phyloP scores from a whole-genome alignment of 768 basidiomycete species.

The Termitomyces heimii region DNA sequence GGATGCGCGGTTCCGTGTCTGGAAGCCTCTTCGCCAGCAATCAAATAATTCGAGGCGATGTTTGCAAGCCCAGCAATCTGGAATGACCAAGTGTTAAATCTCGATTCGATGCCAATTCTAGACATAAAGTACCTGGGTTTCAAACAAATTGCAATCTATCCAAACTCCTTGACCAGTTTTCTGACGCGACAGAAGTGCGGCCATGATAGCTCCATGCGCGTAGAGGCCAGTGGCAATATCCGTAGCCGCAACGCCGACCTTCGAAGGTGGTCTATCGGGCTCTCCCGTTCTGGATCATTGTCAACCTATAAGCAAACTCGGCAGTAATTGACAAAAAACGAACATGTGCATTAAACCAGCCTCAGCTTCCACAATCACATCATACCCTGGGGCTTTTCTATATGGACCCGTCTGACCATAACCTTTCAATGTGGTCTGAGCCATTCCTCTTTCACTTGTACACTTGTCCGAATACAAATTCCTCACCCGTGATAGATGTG shows the following conservation, averaged over 20 bases:
- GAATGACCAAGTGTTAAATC: background rate
- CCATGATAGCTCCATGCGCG: slow-evolving; percentile 90
- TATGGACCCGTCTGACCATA: slow-evolving; percentile 85
- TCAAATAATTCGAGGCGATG: slow-evolving; percentile 90
- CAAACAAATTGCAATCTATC: slow-evolving; percentile 92
- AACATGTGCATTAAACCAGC: slow-evolving; percentile 95
- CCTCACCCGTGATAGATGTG: slow-evolving; percentile 79
- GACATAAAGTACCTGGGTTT: slow-evolving; percentile 61
- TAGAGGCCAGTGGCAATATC: slow-evolving; percentile 88
- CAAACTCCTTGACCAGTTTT: slow-evolving; percentile 84
- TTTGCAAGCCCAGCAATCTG: slow-evolving; percentile 90
- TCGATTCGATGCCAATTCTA: background rate
- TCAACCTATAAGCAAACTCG: background rate
- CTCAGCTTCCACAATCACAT: slow-evolving; percentile 83
- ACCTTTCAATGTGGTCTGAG: slow-evolving; percentile 14
- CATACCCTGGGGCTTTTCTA: slow-evolving; percentile 78
- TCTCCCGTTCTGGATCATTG: slow-evolving; percentile 69
- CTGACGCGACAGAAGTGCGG: slow-evolving; percentile 74
- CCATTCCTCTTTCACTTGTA: background rate
- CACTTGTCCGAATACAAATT: background rate
- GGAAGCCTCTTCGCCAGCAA: slow-evolving; percentile 75
- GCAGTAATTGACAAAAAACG: slow-evolving; percentile 20
- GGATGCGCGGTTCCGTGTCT: slow-evolving; percentile 93
- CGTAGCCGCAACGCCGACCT: slow-evolving; percentile 94
- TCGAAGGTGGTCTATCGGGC: slow-evolving; percentile 76